phyloP scores from a whole-genome alignment of 2,329 filamentous ascomycete species.

The Neonectria magnoliae region DNA sequence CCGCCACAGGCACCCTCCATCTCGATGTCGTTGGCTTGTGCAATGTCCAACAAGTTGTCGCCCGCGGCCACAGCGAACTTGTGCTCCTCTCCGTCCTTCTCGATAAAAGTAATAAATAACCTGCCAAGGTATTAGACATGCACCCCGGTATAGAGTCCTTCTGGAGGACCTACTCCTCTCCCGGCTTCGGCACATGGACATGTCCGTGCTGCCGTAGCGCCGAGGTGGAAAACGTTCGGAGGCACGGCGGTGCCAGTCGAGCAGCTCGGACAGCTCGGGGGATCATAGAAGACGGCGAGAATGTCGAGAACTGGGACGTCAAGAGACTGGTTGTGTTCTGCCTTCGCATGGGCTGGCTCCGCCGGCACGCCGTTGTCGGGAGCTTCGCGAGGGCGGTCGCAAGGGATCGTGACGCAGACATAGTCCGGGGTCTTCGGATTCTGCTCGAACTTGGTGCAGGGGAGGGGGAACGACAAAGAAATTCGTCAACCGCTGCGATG shows the following conservation, averaged over 20 bases:
- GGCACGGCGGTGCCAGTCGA: conserved; percentile 33
- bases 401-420: conserved; percentile 48
- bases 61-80: conserved; percentile 84
- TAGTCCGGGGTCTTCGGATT: conserved; percentile 36
- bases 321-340: conserved; percentile 25
- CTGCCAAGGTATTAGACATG: conserved; percentile 54
- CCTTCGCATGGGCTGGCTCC: conserved; percentile 38
- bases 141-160: neutral
- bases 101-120: conserved; percentile 89
- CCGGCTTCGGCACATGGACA: conserved; percentile 83
- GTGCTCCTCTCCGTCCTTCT: conserved; percentile 83
- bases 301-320: conserved; percentile 30
- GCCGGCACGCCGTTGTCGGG: conserved; percentile 44
- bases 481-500: conserved; percentile 5
- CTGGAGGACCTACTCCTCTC: conserved; percentile 79
- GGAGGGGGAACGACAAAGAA: neutral
- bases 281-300: conserved; percentile 29
- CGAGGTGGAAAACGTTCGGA: conserved; percentile 73
- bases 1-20: conserved; percentile 99
- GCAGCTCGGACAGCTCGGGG: conserved; percentile 14
- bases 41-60: conserved; percentile 94
- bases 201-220: conserved; percentile 75
- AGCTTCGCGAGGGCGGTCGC: conserved; percentile 47
- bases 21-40: conserved; percentile 92
- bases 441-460: conserved; percentile 17